Percentiles rank a stretch among this genome's conserved stretches.
These are phyloP conservation scores for Saccharomyces eubayanus DNA, from an alignment of 805 yeast genomes.

Conservation along the genomic window DNA sequence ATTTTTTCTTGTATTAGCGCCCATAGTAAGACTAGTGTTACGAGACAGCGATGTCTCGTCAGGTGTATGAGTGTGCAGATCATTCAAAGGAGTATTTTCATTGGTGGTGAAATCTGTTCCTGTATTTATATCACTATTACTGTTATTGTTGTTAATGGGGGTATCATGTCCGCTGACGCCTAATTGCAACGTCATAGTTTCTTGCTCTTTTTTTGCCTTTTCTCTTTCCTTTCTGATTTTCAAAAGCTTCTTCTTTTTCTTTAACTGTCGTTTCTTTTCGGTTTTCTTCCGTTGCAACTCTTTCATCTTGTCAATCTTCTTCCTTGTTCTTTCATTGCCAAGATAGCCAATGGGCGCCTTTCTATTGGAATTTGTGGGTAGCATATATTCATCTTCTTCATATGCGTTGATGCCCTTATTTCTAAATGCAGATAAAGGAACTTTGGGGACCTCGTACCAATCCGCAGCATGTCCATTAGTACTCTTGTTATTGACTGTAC, in stretches of 20 bases:
- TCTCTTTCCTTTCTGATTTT: conserved; percentile 27
- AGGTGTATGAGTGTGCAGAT: neutral
- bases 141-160: neutral
- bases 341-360: conserved; percentile 32
- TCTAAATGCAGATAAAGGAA: conserved; percentile 86
- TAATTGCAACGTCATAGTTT: neutral
- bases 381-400: conserved; percentile 28
- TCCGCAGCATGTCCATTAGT: conserved; percentile 15
- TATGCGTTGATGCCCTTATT: conserved; percentile 51
- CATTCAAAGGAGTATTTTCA: conserved; percentile 1
- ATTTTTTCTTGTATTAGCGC: conserved; percentile 13
- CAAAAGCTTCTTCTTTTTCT: conserved; percentile 28
- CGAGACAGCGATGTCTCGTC: neutral
- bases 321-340: conserved; percentile 30
- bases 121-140: neutral
- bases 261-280: conserved; percentile 27
- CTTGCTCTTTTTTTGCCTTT: conserved; percentile 18
- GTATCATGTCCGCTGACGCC: neutral
- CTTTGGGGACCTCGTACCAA: conserved; percentile 38
- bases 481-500: conserved; percentile 14
- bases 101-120: neutral
- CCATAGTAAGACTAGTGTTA: neutral
- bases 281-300: conserved; percentile 29
- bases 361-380: conserved; percentile 23
- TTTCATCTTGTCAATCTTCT: conserved; percentile 30